phyloP scores from a whole-genome alignment of 2,329 filamentous ascomycete species.

The Fusarium sarcochroum region DNA sequence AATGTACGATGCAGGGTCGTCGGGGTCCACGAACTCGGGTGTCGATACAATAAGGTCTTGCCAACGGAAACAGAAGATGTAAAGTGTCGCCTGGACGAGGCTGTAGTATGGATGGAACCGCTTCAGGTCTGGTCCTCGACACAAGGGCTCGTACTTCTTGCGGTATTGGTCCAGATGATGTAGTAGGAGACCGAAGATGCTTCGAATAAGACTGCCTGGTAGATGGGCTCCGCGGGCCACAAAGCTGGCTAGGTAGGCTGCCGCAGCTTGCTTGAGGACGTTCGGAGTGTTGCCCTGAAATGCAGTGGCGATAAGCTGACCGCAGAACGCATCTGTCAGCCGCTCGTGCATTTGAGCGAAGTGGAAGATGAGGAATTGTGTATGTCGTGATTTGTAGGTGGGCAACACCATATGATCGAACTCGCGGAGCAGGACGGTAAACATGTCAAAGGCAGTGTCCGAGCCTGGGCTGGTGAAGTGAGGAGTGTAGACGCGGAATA shows the following conservation, averaged over 20 bases:
- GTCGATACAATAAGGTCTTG: constrained; percentile 82
- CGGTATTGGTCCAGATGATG: constrained; percentile 83
- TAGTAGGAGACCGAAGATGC: constrained; percentile 84
- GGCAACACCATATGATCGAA: constrained; percentile 91
- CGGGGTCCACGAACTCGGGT: constrained; percentile 72
- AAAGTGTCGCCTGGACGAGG: constrained; percentile 88
- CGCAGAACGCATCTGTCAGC: constrained; percentile 86
- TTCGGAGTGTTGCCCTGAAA: constrained; percentile 76
- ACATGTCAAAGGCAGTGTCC: constrained; percentile 77
- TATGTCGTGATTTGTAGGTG: constrained; percentile 91
- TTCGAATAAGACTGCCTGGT: constrained; percentile 80
- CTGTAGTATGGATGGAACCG: constrained; percentile 90
- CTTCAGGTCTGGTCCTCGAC: constrained; percentile 86
- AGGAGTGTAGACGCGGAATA: constrained; percentile 86
- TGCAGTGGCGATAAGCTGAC: constrained; percentile 70
- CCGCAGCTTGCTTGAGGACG: constrained; percentile 84
- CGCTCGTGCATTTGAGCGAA: constrained; percentile 87
- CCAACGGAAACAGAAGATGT: constrained; percentile 99
- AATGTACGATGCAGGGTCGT: constrained; percentile 71
- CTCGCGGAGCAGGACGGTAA: constrained; percentile 85
- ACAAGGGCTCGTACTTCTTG: constrained; percentile 77
- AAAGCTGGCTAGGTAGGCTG: constrained; percentile 94
- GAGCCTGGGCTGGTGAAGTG: constrained; percentile 78
- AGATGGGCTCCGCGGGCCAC: constrained; percentile 91
- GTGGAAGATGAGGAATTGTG: constrained; percentile 96